Conservation (phyloP, 2,329 filamentous ascomycete species). For the Verticillium klebahnii region DNA sequence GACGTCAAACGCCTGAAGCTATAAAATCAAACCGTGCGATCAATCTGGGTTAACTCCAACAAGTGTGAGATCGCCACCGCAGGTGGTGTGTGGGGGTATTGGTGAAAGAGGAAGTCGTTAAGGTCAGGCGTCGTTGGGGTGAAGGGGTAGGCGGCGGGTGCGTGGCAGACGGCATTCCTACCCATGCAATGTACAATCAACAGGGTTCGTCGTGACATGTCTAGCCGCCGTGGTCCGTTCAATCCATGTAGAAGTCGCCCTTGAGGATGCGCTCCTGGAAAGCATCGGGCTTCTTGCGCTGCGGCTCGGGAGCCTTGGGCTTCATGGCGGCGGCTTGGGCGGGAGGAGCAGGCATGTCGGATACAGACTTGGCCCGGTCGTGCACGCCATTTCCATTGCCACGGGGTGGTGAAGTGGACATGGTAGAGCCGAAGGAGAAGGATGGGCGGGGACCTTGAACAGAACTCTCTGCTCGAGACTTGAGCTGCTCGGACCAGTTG, state of each 20-base stretch:
- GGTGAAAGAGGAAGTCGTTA: background rate
- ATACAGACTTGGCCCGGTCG: constrained; percentile 66
- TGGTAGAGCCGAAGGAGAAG: constrained; percentile 50
- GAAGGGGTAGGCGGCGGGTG: background rate
- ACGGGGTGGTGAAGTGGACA: constrained; percentile 38
- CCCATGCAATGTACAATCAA: background rate
- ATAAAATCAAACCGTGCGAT: background rate
- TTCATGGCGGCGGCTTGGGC: constrained; percentile 42
- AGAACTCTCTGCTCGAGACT: constrained; percentile 82
- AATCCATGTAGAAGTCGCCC: constrained; percentile 98
- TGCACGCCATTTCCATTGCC: constrained; percentile 38
- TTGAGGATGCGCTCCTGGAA: constrained; percentile 97
- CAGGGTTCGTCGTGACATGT: background rate
- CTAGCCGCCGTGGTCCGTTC: constrained; percentile 21
- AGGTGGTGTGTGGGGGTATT: background rate
- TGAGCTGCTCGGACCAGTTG: constrained; percentile 96
- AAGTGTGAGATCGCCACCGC: background rate
- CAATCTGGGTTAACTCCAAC: background rate
- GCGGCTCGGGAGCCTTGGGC: constrained; percentile 35
- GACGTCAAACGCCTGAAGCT: background rate
- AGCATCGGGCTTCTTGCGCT: constrained; percentile 73
- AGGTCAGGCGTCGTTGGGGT: background rate
- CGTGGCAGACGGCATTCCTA: background rate
- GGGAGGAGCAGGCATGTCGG: constrained; percentile 56
- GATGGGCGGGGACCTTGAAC: constrained; percentile 53